phyloP scores from a whole-genome alignment of 2,329 filamentous ascomycete species.

The Penicillium vulpinum region DNA sequence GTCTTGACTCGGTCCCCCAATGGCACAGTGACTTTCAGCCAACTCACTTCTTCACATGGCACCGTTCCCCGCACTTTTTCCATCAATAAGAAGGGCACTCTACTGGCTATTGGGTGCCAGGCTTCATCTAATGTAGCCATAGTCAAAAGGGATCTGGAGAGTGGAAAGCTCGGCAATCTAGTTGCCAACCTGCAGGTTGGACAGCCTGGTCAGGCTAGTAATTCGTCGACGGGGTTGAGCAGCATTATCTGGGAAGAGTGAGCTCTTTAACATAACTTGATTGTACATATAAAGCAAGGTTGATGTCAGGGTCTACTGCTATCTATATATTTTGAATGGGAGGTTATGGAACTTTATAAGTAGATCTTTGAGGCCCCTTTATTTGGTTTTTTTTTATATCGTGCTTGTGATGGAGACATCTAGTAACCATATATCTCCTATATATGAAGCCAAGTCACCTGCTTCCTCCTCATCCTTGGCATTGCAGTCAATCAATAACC shows the following conservation, averaged over 20 bases:
- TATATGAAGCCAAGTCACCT: too few species aligned
- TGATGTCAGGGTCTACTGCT: not conserved
- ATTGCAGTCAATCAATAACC: too few species aligned
- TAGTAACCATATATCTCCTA: too few species aligned
- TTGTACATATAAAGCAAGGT: not conserved
- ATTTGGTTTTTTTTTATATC: too few species aligned
- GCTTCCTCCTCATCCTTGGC: too few species aligned
- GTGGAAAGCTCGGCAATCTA: not conserved
- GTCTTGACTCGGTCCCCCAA: not conserved
- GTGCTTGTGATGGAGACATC: too few species aligned
- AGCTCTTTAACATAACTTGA: not conserved
- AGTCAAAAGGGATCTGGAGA: not conserved
- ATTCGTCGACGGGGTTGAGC: not conserved
- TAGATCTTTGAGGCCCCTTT: too few species aligned
- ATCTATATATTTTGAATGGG: too few species aligned
- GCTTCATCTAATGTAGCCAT: not conserved
- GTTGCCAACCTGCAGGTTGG: not conserved
- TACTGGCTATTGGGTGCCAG: not conserved
- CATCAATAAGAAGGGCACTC: not conserved
- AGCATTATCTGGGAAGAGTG: not conserved
- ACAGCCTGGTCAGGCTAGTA: not conserved
- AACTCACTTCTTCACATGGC: not conserved
- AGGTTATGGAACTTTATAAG: too few species aligned
- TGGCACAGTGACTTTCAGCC: not conserved
- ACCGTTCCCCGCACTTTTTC: not conserved